Base-by-base conservation (phyloP, 1,284 basidiomycete species). In the Moniliophthora roreri region DNA sequence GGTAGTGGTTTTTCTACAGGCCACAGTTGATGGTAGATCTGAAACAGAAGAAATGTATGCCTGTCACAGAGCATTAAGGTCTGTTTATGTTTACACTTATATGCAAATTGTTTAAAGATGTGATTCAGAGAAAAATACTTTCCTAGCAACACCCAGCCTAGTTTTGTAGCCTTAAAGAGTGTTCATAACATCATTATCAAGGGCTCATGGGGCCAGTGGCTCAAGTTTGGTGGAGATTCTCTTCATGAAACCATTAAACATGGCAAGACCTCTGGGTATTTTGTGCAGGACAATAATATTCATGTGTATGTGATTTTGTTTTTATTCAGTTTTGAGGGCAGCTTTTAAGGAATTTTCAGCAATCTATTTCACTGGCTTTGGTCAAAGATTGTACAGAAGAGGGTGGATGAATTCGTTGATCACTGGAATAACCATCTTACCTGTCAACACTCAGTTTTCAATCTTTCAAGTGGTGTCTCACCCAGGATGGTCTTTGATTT, bases 401-500 rank as follows among this genome's bases (percentile, higher is more conserved):
- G n/a, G 20, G 15, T 48, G 2, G 51, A 53, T 26, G 51, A 53
- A 37, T 53, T 53, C 16, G 15, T 48, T 6, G 23, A 48, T 24
- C 39, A 48, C 23, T 53, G 46, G 20, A 53, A 53, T 21, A 47
- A 53, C 28, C 21, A 53, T 13, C 20, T n/a, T 13, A 47, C 51
- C n/a, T 23, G 21, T 18, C 23, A 32, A 11, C 51, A 53, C 10
- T 16, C 10, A 9, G 13, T 18, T 6, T 18, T 11, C 10, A 34
- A 36, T 5, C 45, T 60, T 3, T 58, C 60, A 9, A 48, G 51
- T 18, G 56, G 58, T 24, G 46, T 52, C 16, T 50, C 54, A n/a
- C 52, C 59, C 10, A 34, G 50, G 34, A 41, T 54, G 9, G 42
- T 60, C 20, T 56, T 38, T 35, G 53, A 57, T 21, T 53, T 53